These are phyloP conservation scores for Dispira parvispora DNA, from an alignment of 192 early-diverging fungal genomes.

Conservation along the genomic window DNA sequence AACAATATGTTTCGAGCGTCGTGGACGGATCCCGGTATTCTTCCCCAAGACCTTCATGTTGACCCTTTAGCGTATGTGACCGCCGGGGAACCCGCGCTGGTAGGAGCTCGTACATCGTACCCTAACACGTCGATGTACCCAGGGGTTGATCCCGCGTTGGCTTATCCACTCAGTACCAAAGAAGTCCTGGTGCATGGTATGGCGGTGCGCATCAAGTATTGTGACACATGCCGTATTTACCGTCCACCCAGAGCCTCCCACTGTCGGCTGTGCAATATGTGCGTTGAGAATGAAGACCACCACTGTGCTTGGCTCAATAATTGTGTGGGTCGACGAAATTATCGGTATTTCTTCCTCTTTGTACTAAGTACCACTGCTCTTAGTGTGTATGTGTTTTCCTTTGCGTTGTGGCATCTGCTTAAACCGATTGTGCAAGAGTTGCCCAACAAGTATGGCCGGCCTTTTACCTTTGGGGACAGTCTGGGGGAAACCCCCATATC, in stretches of 20 bases:
- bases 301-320: constrained; percentile 93
- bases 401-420: constrained; percentile 41
- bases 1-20: constrained; percentile 58
- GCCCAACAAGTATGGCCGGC: constrained; percentile 12
- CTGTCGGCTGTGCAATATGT: constrained; percentile 78
- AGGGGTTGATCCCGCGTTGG: constrained; percentile 12
- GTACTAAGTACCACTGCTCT: constrained; percentile 41
- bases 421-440: constrained; percentile 17
- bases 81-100: not conserved
- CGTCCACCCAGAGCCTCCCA: constrained; percentile 76
- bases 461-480: constrained; percentile 22
- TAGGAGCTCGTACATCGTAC: constrained; percentile 8
- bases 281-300: constrained; percentile 75
- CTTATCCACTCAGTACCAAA: constrained; percentile 27
- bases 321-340: constrained; percentile 75
- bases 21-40: constrained; percentile 59
- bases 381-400: constrained; percentile 38
- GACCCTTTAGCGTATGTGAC: constrained; percentile 16
- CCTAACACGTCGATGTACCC: not conserved
- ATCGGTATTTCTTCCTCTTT: constrained; percentile 70
- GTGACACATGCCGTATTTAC: constrained; percentile 77
- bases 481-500: constrained; percentile 24
- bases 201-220: constrained; percentile 64
- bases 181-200: constrained; percentile 42
- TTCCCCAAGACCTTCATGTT: constrained; percentile 52